Percentiles rank a stretch among this genome's conserved stretches.
Evolutionary conservation across 2,329 filamentous ascomycete genomes (phyloP).

Genomic region (Arthrinium phaeospermum): DNA sequence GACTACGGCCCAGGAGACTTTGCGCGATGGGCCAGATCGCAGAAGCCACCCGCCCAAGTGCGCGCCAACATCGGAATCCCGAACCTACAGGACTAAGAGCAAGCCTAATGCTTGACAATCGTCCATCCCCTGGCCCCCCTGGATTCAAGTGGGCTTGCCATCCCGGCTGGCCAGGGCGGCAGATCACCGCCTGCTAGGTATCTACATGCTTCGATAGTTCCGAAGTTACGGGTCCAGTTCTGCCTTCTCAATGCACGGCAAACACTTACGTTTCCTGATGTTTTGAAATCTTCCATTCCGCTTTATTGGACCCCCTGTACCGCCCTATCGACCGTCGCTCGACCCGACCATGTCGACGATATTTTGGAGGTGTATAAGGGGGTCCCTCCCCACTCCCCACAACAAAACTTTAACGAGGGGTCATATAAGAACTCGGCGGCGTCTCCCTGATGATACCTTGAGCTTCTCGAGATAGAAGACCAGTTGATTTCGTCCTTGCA

Average conservation of each 20-base stretch:
- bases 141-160: background rate
- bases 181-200: background rate
- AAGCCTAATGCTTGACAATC: background rate
- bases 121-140: background rate
- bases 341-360: background rate
- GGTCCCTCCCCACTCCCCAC: background rate
- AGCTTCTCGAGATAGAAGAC: background rate
- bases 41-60: background rate
- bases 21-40: background rate
- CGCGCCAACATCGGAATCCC: conserved; percentile 10
- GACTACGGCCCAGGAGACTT: background rate
- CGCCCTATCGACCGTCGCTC: background rate
- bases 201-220: background rate
- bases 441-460: background rate
- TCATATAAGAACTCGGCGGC: background rate
- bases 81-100: background rate
- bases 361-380: background rate
- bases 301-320: background rate
- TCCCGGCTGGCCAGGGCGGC: background rate
- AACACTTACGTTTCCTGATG: background rate
- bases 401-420: background rate
- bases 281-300: background rate
- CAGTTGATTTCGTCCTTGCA: background rate
- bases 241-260: background rate
- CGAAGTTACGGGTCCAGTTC: background rate